phyloP scores from a whole-genome alignment of 495 filamentous ascomycete species.

The Hyaloscypha variabilis region DNA sequence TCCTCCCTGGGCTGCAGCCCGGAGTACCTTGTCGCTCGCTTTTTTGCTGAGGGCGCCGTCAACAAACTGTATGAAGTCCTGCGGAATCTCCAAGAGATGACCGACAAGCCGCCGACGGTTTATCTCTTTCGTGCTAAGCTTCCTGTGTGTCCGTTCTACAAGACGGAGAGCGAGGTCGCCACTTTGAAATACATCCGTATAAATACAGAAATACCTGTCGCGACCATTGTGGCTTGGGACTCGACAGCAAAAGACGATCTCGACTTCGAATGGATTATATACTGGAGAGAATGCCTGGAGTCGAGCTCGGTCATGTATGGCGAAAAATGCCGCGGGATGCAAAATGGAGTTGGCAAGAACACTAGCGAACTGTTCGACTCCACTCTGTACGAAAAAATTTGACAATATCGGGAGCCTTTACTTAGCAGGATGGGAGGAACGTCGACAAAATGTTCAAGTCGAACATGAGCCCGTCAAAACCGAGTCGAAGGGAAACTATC shows the following conservation, averaged over 20 bases:
- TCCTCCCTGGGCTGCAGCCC: too few species aligned
- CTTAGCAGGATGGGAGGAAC: too few species aligned
- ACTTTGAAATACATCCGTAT: slow-evolving; percentile 51
- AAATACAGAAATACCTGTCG: slow-evolving; percentile 53
- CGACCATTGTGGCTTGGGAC: slow-evolving; percentile 51
- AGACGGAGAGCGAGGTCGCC: slow-evolving; percentile 57
- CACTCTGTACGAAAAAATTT: slow-evolving; percentile 18
- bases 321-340: slow-evolving; percentile 34
- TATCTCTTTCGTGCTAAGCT: slow-evolving; percentile 44
- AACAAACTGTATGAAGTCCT: too few species aligned
- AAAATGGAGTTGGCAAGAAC: slow-evolving; percentile 34
- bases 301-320: slow-evolving; percentile 45
- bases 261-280: slow-evolving; percentile 63
- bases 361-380: neutral
- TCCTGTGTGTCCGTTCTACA: slow-evolving; percentile 54
- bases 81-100: too few species aligned
- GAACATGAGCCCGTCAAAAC: too few species aligned
- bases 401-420: slow-evolving; percentile 38
- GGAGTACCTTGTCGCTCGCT: too few species aligned
- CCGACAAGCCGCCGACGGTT: too few species aligned
- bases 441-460: too few species aligned
- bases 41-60: too few species aligned
- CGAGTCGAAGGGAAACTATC: too few species aligned
- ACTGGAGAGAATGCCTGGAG: slow-evolving; percentile 52
- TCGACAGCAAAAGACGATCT: slow-evolving; percentile 46